Base-by-base conservation (phyloP, 2,329 filamentous ascomycete genomes). In the Colletotrichum aenigma region DNA sequence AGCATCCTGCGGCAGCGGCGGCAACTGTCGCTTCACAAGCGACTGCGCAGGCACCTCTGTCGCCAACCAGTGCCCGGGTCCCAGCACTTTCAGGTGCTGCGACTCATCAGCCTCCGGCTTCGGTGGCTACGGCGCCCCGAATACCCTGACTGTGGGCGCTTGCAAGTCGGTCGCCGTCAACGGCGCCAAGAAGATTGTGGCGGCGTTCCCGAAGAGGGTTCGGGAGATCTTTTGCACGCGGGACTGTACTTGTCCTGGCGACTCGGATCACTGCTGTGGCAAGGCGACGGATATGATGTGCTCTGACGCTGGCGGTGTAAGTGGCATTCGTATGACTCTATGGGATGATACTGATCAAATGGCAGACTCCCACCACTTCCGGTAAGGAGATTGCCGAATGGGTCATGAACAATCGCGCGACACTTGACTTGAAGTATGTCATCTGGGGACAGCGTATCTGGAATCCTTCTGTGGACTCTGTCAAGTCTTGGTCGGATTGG, bases 361-460 rank as follows among this genome's bases (percentile, higher is more conserved):
- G 18, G 4, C 69, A 87, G 85, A 74, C 78, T 4, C 81, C 82
- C 65, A 84, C 84, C 9, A 77, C 83, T 24, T 84, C 84, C 2
- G 87, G 87, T 10, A 81, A 82, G 26, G 81, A 86, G 38, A 87
- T 89, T 38, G 88, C 87, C 3, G 86, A 89, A 78, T 89, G 87
- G 86, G 82, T 86, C 28, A 88, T 88, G 87, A 83, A 84, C 36
- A 86, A 89, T 76, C 82, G 83, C 16, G 78, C 60, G 30, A 43
- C 80, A 7, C 82, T 88, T 9, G 84, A 85, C 72, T 79, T 89
- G 78, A 88, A 87, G 79, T 89, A 89, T 75, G 84, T 89, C 64
- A 89, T 88, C 77, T 89, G 87, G 87, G 87, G 87, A 21, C 87
- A 89, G 81, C 84, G 82, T 75, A 89, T 89, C 78, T 89, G 87